Conservation (phyloP, 2,329 filamentous ascomycete species). For the Leptographium wingfieldii region DNA sequence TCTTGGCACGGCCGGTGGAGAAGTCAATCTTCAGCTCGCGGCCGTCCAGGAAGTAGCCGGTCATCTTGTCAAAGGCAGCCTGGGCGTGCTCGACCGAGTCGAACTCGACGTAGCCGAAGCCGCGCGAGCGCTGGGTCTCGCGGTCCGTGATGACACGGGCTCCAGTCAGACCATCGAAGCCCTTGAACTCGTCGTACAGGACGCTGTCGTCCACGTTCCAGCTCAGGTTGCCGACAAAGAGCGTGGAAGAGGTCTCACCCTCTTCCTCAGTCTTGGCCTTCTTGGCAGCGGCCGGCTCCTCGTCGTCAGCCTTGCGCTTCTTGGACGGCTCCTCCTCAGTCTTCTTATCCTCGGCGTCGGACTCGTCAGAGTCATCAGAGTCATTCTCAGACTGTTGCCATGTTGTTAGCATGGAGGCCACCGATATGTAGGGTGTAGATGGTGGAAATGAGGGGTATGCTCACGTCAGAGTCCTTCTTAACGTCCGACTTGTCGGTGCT, state of each 20-base stretch:
- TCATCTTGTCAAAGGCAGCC: slow-evolving; percentile 27
- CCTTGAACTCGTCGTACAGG: slow-evolving; percentile 69
- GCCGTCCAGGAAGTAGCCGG: slow-evolving; percentile 22
- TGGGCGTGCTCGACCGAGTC: slow-evolving; percentile 38
- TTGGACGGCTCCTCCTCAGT: slow-evolving; percentile 31
- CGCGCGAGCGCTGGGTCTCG: slow-evolving; percentile 70
- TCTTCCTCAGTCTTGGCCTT: slow-evolving; percentile 51
- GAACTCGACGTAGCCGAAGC: slow-evolving; percentile 91
- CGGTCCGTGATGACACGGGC: slow-evolving; percentile 77
- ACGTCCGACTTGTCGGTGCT: slow-evolving; percentile 4
- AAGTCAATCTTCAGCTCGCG: slow-evolving; percentile 27
- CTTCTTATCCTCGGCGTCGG: slow-evolving; percentile 17
- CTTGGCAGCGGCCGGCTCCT: slow-evolving; percentile 43
- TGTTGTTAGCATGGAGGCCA: neutral
- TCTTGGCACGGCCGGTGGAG: slow-evolving; percentile 20
- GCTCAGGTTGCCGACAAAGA: slow-evolving; percentile 83
- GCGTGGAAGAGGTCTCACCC: slow-evolving; percentile 41
- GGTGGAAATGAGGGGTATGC: slow-evolving; percentile 2
- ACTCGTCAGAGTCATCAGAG: slow-evolving; percentile 21
- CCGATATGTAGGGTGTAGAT: neutral
- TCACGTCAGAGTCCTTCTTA: slow-evolving; percentile 10
- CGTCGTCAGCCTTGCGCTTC: slow-evolving; percentile 54
- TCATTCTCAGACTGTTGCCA: slow-evolving; percentile 20
- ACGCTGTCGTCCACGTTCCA: slow-evolving; percentile 82
- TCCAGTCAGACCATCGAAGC: slow-evolving; percentile 58